A percentile compares a stretch with the other conserved stretches of the same genome.
Evolutionary conservation across 257 asterid genomes (phyloP).

Genomic region (Coffea eugenioides): DNA sequence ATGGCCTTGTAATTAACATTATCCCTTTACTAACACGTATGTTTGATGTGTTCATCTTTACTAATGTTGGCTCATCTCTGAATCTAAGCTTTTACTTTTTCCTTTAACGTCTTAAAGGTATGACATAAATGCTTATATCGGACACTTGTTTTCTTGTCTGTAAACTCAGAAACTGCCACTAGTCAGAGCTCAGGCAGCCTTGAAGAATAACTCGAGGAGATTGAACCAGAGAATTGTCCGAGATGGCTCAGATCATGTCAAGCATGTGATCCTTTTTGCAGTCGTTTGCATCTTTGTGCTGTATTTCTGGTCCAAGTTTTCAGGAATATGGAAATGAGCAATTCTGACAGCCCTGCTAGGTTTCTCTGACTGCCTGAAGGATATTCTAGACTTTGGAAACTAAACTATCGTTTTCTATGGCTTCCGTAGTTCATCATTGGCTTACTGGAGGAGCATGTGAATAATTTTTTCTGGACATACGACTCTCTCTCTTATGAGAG

Average conservation of each 20-base stretch:
- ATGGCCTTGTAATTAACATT: background rate
- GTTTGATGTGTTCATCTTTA: background rate
- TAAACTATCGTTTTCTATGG: background rate
- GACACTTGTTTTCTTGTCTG: background rate
- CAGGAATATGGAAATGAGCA: background rate
- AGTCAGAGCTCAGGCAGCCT: constrained; percentile 79
- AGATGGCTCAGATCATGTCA: constrained; percentile 70
- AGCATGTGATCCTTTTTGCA: constrained; percentile 71
- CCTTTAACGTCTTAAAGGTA: too few relatives aligned
- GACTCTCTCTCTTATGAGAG: background rate
- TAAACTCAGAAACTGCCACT: constrained; percentile 60
- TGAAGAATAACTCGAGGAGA: constrained; percentile 78
- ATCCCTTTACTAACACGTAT: background rate
- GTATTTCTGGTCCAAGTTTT: constrained; percentile 60
- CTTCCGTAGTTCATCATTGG: background rate
- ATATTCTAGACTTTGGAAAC: background rate
- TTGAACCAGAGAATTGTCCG: constrained; percentile 59
- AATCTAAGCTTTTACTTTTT: background rate
- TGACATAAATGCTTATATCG: background rate
- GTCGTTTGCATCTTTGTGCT: constrained; percentile 51
- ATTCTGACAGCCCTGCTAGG: background rate
- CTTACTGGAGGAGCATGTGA: background rate
- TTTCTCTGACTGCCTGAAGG: background rate
- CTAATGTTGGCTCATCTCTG: background rate
- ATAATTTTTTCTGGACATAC: background rate